These are phyloP conservation scores for Mucor irregularis DNA, from an alignment of 371 early-diverging fungal genomes.

Conservation along the genomic window DNA sequence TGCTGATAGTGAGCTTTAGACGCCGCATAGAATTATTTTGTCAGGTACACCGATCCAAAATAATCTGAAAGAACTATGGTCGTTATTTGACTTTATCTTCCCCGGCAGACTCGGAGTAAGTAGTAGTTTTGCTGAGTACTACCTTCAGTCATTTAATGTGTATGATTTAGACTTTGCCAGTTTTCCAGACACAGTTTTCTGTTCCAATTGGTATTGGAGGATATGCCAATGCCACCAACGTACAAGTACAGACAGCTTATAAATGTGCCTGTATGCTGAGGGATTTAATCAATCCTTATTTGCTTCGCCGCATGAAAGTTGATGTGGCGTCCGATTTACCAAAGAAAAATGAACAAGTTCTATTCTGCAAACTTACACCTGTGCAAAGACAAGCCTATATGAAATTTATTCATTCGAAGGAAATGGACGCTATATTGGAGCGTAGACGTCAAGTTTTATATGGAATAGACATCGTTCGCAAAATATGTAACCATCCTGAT, in stretches of 20 bases:
- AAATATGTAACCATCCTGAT: slow-evolving; percentile 98
- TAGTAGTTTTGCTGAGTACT: background rate
- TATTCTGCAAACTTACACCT: slow-evolving; percentile 90
- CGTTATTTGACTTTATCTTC: slow-evolving; percentile 93
- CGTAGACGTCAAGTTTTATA: slow-evolving; percentile 83
- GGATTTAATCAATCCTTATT: slow-evolving; percentile 92
- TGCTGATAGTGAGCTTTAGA: slow-evolving; percentile 45
- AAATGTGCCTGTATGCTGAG: slow-evolving; percentile 89
- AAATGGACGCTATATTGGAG: slow-evolving; percentile 76
- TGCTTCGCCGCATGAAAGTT: slow-evolving; percentile 91
- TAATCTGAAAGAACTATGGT: slow-evolving; percentile 96
- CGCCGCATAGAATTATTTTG: slow-evolving; percentile 86
- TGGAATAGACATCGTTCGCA: slow-evolving; percentile 94
- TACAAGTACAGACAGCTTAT: slow-evolving; percentile 92
- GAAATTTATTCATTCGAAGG: slow-evolving; percentile 70
- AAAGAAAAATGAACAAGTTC: slow-evolving; percentile 90
- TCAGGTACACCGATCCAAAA: slow-evolving; percentile 99
- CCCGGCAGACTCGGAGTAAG: slow-evolving; percentile 91
- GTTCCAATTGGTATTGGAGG: slow-evolving; percentile 92
- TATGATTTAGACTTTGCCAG: slow-evolving; percentile 70
- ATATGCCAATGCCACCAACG: slow-evolving; percentile 85
- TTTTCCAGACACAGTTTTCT: slow-evolving; percentile 90
- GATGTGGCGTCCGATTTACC: slow-evolving; percentile 94
- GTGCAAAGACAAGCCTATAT: slow-evolving; percentile 81
- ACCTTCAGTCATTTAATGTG: no score